Evolutionary conservation across 805 yeast species (phyloP), one percentile per base, ranked within the genome.

Genomic region (Ogataea nonfermentans): DNA sequence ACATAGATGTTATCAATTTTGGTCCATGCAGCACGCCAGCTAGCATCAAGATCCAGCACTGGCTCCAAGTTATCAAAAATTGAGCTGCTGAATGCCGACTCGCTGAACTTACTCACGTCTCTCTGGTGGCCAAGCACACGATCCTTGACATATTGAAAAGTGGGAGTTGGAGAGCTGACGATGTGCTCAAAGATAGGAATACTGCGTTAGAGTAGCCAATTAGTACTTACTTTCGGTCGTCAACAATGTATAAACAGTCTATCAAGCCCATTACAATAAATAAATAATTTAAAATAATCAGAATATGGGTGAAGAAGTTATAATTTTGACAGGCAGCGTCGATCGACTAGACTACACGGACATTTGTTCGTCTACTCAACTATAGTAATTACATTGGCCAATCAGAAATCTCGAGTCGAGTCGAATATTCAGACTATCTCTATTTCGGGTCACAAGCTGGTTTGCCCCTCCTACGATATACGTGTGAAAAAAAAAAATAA

Each of bases 11-110:
- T 36, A 23, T 47, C 59, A 13, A 30, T 59, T 51, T 23, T 43
- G 20, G 22, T 47, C 59, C 55, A 74, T 35, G 60, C 52, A n/a
- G 59, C 45, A 9, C 45, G 24, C 59, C 61, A 61, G 24, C 49
- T 51, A 5, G 57, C 44, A 32, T 63, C 68, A 1, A 63, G 12
- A 24, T 53, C 47, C 2, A 61, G 29, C 6, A 61, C 43, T 2
- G 63, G 55, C 24, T 58, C 61, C 8, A 59, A 31, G 4, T 37
- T 38, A 20, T 43, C 46, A 25, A 46, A 51, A 11, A 37, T 38
- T 3, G 50, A 48, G 10, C 8, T 30, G 17, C 32, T 22, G 15
- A 17, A 27, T 8, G 10, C 15, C 9, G 31, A 9, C 9, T 26
- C 24, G 5, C 29, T 17, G 24, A 20, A 5, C 15, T 9, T 7